These are phyloP conservation scores for Talaromyces sp. DNA, from an alignment of 2,329 filamentous ascomycete genomes.

Conservation along the genomic window DNA sequence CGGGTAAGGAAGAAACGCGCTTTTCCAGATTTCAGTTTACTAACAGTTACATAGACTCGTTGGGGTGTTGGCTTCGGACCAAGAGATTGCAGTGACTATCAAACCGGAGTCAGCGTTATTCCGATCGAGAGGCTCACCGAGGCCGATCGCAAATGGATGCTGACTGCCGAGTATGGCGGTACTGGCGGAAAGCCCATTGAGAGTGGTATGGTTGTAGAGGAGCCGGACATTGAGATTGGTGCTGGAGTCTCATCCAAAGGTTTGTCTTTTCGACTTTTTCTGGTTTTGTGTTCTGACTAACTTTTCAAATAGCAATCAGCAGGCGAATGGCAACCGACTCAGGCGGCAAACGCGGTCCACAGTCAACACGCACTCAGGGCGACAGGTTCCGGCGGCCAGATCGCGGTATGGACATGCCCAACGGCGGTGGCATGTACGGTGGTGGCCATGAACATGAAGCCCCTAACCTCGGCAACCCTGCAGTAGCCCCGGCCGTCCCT, in stretches of 20 bases:
- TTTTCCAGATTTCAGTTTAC: background rate
- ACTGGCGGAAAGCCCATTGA: constrained; percentile 79
- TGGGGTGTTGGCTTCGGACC: constrained; percentile 98
- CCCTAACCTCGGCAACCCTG: constrained; percentile 38
- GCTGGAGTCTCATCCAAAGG: constrained; percentile 94
- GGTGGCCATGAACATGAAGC: constrained; percentile 31
- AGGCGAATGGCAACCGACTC: constrained; percentile 47
- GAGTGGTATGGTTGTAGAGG: constrained; percentile 81
- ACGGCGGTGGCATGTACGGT: constrained; percentile 16
- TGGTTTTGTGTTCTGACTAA: constrained; percentile 1
- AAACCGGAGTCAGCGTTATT: constrained; percentile 85
- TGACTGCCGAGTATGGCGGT: constrained; percentile 87
- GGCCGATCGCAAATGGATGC: constrained; percentile 94
- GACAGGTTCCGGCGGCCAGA: constrained; percentile 29
- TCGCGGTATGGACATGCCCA: constrained; percentile 24
- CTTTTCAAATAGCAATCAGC: constrained; percentile 38
- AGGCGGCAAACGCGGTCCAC: constrained; percentile 44
- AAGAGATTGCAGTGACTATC: constrained; percentile 94
- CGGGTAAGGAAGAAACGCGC: constrained; percentile 49
- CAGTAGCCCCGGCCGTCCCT: constrained; percentile 49
- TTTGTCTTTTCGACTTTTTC: constrained; percentile 19
- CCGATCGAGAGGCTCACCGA: constrained; percentile 90
- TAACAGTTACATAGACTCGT: constrained; percentile 59
- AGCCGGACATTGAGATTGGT: constrained; percentile 97
- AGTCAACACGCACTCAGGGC: constrained; percentile 36